Evolutionary conservation across 768 basidiomycete species (phyloP).

Genomic region (Crepidotus variabilis): DNA sequence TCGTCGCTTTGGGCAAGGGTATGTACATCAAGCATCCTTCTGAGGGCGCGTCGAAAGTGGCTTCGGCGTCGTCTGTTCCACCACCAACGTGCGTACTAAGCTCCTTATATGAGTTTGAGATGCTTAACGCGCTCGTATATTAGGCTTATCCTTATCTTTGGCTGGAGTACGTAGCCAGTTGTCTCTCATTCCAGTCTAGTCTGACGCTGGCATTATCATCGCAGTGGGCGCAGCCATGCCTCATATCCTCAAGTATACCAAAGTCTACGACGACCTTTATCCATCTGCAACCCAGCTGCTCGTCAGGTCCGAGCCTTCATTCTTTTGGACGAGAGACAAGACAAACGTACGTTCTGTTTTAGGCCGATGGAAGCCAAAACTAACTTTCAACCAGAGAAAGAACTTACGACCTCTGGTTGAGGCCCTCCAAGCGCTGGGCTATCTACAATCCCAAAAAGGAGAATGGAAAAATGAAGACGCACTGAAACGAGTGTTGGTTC

Average conservation of each 20-base stretch:
- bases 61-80: background rate
- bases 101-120: background rate
- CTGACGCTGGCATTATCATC: background rate
- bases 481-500: slow-evolving; percentile 37
- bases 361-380: background rate
- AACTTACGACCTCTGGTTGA: slow-evolving; percentile 33
- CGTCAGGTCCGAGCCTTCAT: slow-evolving; percentile 30
- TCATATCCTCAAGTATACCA: slow-evolving; percentile 44
- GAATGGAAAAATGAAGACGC: slow-evolving; percentile 4
- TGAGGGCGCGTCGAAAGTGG: background rate
- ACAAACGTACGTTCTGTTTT: slow-evolving; percentile 24
- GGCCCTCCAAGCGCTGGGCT: slow-evolving; percentile 31
- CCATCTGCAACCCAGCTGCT: slow-evolving; percentile 39
- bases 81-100: slow-evolving; percentile 15
- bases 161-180: slow-evolving; percentile 37
- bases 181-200: background rate
- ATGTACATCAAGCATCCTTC: slow-evolving; percentile 19
- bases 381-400: slow-evolving; percentile 18
- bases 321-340: slow-evolving; percentile 30
- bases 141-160: slow-evolving; percentile 40
- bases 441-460: slow-evolving; percentile 16
- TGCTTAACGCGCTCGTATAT: background rate
- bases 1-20: slow-evolving; percentile 17
- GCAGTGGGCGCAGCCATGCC: slow-evolving; percentile 43
- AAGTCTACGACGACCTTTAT: slow-evolving; percentile 35